Evolutionary conservation across 2,329 filamentous ascomycete species (phyloP).

Genomic region (Diaporthe amygdali): DNA sequence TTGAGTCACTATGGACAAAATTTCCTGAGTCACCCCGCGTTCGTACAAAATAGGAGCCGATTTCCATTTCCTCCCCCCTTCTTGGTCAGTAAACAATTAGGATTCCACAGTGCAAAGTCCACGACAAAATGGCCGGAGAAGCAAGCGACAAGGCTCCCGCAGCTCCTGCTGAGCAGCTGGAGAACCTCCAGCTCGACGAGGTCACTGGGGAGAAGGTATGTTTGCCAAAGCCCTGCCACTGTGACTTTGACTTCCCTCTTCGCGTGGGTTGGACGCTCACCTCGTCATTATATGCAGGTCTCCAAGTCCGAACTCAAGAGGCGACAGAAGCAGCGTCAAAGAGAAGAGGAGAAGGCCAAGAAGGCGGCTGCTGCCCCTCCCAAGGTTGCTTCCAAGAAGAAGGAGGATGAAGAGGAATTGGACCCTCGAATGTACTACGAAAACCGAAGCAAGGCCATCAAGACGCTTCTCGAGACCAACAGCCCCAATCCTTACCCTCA

Average conservation of each 20-base stretch:
- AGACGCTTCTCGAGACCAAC: constrained; percentile 75
- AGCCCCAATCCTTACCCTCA: constrained; percentile 89
- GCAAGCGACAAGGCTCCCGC: constrained; percentile 25
- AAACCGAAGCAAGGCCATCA: constrained; percentile 83
- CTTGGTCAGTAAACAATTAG: constrained; percentile 16
- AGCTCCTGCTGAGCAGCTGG: constrained; percentile 57
- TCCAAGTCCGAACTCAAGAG: constrained; percentile 94
- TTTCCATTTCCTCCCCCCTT: neutral
- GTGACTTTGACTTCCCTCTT: neutral
- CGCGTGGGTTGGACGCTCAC: constrained; percentile 1
- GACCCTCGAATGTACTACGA: constrained; percentile 83
- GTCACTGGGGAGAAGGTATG: constrained; percentile 79
- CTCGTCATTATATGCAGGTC: constrained; percentile 41
- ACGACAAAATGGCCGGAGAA: constrained; percentile 29
- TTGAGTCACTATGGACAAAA: constrained; percentile 16
- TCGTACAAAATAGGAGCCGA: neutral
- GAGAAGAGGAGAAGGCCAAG: constrained; percentile 86
- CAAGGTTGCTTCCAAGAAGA: constrained; percentile 54
- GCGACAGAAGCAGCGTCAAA: constrained; percentile 88
- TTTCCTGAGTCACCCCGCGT: constrained; percentile 21
- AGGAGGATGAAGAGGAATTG: constrained; percentile 66
- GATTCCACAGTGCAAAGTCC: neutral
- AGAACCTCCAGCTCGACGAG: constrained; percentile 86
- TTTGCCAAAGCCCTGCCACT: neutral
- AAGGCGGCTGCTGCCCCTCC: constrained; percentile 68